A percentile compares a stretch with the other conserved stretches of the same genome.
Evolutionary conservation across 2,329 filamentous ascomycete species (phyloP).

Genomic region (Phialophora chinensis): DNA sequence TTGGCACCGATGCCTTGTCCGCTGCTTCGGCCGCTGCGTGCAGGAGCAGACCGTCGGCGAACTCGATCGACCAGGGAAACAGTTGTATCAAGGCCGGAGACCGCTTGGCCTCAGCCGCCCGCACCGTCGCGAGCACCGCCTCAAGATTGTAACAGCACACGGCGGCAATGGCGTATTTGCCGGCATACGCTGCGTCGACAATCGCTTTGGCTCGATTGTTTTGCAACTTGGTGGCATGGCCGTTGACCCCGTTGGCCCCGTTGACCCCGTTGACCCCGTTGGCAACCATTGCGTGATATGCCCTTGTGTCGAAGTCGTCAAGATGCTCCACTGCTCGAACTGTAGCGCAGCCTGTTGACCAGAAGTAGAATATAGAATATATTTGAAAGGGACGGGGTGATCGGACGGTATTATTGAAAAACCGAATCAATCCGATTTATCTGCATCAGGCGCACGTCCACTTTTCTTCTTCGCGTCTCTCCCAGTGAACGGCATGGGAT

Average conservation of each 20-base stretch:
- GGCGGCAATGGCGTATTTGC: constrained; percentile 34
- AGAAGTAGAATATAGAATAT: not conserved
- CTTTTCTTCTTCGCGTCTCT: not conserved
- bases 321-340: not conserved
- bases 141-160: constrained; percentile 67
- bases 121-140: constrained; percentile 70
- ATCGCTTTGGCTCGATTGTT: constrained; percentile 42
- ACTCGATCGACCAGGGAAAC: constrained; percentile 75
- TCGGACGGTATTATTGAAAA: not conserved
- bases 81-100: constrained; percentile 74
- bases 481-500: not conserved
- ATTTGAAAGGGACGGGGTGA: not conserved
- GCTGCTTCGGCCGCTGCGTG: constrained; percentile 63
- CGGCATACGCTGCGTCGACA: constrained; percentile 40
- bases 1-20: constrained; percentile 62
- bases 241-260: not conserved
- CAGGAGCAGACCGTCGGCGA: constrained; percentile 64
- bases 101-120: constrained; percentile 69
- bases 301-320: not conserved
- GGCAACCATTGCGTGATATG: not conserved
- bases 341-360: not conserved
- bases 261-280: not conserved
- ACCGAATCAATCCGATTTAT: not conserved
- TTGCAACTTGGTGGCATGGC: constrained; percentile 10
- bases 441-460: not conserved